Evolutionary conservation across 192 early-diverging fungal genomes (phyloP), one percentile per base, ranked within the genome.

Genomic region (Lobulomyces angularis): DNA sequence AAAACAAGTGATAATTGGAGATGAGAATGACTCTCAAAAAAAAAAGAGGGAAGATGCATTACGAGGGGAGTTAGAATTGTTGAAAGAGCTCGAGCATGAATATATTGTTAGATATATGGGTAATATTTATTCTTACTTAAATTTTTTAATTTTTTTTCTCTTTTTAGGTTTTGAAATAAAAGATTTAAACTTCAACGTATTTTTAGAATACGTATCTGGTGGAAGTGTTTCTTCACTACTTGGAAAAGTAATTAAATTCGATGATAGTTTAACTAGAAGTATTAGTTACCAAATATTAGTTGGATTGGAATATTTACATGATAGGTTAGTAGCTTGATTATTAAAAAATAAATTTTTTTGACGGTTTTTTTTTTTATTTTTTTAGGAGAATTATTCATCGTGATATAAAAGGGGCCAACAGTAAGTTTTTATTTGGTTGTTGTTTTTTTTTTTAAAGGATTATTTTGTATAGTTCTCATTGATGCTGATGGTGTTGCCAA

Each of bases 171-270:
- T 69, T 43, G 81, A 83, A 51, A 69, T 80, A 19, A 73, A 74
- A 12, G 67, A 71, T 6, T 64, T 64, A 7, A 63, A 69, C 2
- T 71, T 93, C 45, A 90, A 91, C 64, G 88, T 97, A 48, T 95
- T 95, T 57, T 63, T 97, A 33, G 91, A 97, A 64, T 97, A 97
- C 53, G 90, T 97, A 31, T 76, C 86, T 8, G 93, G 93, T 43
- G 93, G 93, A 11, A 83, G 82, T 9, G 79, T 97, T 37, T 65
- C 86, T 16, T 77, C 69, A 16, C 67, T 82, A 48, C 60, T 95
- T 39, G 53, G 58, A 2, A 71, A 74, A 48, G 84, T 90, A 43
- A 90, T 90, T n/a, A 79, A 81, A 26, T 90, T 94, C 54, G 82
- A 88, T 22, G 85, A 93, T 51, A 55, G 75, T 0, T 50, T 95